Evolutionary conservation across 192 early-diverging fungal genomes (phyloP).

Genomic region (Entomortierella lignicola): DNA sequence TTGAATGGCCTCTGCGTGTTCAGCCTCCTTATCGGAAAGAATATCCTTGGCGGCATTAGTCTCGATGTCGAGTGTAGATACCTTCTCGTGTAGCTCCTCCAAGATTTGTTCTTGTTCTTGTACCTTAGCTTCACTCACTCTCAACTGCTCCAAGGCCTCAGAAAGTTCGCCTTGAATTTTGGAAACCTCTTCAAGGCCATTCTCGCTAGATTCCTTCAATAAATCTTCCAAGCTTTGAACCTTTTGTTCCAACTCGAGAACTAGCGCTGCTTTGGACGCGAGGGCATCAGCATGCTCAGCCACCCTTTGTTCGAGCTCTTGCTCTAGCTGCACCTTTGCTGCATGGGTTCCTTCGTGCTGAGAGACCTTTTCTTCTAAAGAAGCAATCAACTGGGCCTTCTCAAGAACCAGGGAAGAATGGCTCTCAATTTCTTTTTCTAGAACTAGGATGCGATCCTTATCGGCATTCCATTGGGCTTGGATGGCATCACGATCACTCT

Average conservation of each 20-base stretch:
- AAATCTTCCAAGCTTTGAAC: slow-evolving; percentile 11
- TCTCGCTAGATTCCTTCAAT: not conserved
- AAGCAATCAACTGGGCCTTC: slow-evolving; percentile 16
- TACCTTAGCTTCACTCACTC: slow-evolving; percentile 16
- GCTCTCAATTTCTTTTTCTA: slow-evolving; percentile 36
- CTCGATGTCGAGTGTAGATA: not conserved
- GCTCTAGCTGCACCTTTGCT: slow-evolving; percentile 17
- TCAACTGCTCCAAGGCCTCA: slow-evolving; percentile 15
- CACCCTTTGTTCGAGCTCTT: slow-evolving; percentile 11
- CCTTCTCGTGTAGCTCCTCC: slow-evolving; percentile 11
- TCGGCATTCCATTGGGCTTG: slow-evolving; percentile 34
- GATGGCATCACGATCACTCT: slow-evolving; percentile 32
- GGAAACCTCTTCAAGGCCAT: not conserved
- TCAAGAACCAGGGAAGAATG: slow-evolving; percentile 21
- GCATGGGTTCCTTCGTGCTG: slow-evolving; percentile 16
- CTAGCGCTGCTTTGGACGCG: slow-evolving; percentile 11
- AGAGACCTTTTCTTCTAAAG: slow-evolving; percentile 11
- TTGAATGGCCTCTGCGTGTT: slow-evolving; percentile 21
- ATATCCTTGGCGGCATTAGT: slow-evolving; percentile 8
- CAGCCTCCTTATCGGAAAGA: slow-evolving; percentile 1
- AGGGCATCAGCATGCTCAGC: slow-evolving; percentile 2
- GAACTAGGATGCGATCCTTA: slow-evolving; percentile 24
- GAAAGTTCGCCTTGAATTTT: slow-evolving; percentile 29
- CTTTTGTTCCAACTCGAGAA: slow-evolving; percentile 32
- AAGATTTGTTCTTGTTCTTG: slow-evolving; percentile 25